phyloP scores from a whole-genome alignment of 495 filamentous ascomycete genomes.

The Elaphomyces granulatus region DNA sequence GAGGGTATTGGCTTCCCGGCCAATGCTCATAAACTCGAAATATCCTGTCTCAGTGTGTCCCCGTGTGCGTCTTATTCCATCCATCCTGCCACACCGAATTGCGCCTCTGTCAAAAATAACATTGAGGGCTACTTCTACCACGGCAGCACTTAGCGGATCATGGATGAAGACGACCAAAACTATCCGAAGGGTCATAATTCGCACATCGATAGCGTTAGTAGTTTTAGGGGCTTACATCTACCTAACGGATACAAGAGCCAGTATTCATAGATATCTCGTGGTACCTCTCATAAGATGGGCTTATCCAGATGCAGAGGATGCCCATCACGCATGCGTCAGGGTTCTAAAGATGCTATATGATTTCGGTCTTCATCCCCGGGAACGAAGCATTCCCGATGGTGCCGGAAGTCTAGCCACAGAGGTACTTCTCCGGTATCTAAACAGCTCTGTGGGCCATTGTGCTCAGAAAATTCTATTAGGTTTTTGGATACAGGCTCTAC shows the following conservation, averaged over 20 bases:
- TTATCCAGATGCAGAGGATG: slow-evolving; percentile 78
- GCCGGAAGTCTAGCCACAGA: slow-evolving; percentile 39
- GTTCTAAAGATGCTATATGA: slow-evolving; percentile 41
- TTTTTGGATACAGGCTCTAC: slow-evolving; percentile 64
- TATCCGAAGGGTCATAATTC: slow-evolving; percentile 35
- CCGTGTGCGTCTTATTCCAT: neutral
- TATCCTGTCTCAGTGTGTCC: neutral
- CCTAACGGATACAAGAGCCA: slow-evolving; percentile 78
- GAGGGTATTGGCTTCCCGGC: neutral
- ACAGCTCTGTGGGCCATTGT: neutral
- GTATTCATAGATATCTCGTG: slow-evolving; percentile 66
- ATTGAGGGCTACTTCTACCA: neutral
- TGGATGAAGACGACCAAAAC: slow-evolving; percentile 22
- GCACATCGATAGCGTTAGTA: slow-evolving; percentile 39
- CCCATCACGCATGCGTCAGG: slow-evolving; percentile 63
- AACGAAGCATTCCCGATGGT: slow-evolving; percentile 44
- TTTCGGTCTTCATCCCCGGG: slow-evolving; percentile 53
- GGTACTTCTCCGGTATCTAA: slow-evolving; percentile 14
- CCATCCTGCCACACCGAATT: neutral
- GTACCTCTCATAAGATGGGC: slow-evolving; percentile 57
- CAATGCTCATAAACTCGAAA: neutral
- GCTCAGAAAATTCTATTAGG: slow-evolving; percentile 19
- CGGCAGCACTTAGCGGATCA: slow-evolving; percentile 14
- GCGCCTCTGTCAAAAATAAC: neutral
- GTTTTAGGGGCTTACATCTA: slow-evolving; percentile 53